These are phyloP conservation scores for Suillus weaverae DNA, from an alignment of 768 basidiomycete genomes.

Conservation along the genomic window DNA sequence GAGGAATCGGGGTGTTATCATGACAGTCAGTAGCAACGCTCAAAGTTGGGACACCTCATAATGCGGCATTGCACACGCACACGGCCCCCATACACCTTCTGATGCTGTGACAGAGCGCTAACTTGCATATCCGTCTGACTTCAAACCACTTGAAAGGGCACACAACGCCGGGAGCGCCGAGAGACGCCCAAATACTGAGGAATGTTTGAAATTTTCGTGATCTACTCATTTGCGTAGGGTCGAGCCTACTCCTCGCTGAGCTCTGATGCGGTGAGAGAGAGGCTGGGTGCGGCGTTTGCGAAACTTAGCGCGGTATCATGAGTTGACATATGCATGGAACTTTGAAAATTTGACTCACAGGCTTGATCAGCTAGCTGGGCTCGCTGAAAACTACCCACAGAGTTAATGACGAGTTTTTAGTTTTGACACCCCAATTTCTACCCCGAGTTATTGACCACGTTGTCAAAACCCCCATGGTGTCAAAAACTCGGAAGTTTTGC, in stretches of 20 bases:
- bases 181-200: not conserved
- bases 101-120: not conserved
- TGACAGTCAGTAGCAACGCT: not conserved
- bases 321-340: no score
- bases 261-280: not conserved
- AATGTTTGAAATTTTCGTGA: not conserved
- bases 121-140: not conserved
- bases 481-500: no score
- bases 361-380: no score
- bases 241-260: not conserved
- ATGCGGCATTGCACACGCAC: not conserved
- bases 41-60: not conserved
- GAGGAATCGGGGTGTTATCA: not conserved
- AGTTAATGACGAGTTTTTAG: no score
- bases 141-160: not conserved
- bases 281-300: not conserved
- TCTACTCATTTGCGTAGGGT: not conserved
- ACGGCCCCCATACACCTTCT: not conserved
- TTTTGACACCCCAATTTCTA: no score
- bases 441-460: no score
- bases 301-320: no score
- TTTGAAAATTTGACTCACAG: no score
- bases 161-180: not conserved
- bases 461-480: no score
- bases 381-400: no score